Conservation (phyloP, 768 basidiomycete genomes). For the Mycena galericulata region DNA sequence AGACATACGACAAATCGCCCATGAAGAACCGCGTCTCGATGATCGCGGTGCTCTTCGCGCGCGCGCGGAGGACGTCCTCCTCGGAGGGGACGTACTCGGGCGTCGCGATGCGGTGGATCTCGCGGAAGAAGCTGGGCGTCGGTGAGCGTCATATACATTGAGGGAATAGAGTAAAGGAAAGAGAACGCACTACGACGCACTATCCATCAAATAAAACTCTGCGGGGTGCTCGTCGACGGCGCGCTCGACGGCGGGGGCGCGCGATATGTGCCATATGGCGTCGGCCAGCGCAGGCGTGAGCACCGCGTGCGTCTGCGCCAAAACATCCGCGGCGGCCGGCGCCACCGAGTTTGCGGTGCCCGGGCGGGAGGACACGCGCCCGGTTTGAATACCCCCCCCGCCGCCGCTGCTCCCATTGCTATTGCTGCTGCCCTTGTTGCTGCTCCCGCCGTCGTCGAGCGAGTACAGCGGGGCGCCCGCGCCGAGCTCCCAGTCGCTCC, state of each 20-base stretch:
- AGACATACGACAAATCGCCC: slow-evolving; percentile 70
- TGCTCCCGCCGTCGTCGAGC: no score
- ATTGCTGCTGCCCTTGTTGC: no score
- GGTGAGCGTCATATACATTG: background rate
- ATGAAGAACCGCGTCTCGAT: slow-evolving; percentile 87
- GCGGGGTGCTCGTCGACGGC: slow-evolving; percentile 48
- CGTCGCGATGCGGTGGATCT: slow-evolving; percentile 83
- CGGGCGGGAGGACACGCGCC: slow-evolving; percentile 3
- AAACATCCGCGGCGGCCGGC: slow-evolving; percentile 24
- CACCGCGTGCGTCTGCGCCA: slow-evolving; percentile 56
- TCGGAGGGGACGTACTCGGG: slow-evolving; percentile 86
- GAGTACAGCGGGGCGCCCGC: no score
- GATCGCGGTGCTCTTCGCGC: slow-evolving; percentile 91
- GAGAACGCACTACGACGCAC: slow-evolving; percentile 40
- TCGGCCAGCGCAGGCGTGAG: slow-evolving; percentile 59
- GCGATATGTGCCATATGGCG: slow-evolving; percentile 63
- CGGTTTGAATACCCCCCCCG: slow-evolving; percentile 10
- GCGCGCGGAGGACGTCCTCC: slow-evolving; percentile 86
- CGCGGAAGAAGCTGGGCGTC: slow-evolving; percentile 78
- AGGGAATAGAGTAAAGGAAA: background rate
- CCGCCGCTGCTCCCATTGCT: no score
- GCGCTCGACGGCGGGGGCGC: slow-evolving; percentile 54
- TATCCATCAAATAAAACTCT: slow-evolving; percentile 86
- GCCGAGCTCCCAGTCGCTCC: no score
- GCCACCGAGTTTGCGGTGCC: background rate